phyloP scores from a whole-genome alignment of 2,329 filamentous ascomycete species.

The Thielaviopsis cerberus region DNA sequence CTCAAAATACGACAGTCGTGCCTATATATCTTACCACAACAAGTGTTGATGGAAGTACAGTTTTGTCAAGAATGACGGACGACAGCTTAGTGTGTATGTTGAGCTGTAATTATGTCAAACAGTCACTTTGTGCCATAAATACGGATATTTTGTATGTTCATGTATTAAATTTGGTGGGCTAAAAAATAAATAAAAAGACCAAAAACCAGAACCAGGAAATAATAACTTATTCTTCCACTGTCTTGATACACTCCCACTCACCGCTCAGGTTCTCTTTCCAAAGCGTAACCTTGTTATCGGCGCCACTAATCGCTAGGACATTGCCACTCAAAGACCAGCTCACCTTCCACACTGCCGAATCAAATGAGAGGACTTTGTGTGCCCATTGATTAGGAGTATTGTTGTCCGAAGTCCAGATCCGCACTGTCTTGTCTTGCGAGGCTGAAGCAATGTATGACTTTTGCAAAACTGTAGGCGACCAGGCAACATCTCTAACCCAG shows the following conservation, averaged over 20 bases:
- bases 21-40: too few species aligned
- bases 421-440: conserved; percentile 88
- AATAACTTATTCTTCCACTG: conserved; percentile 59
- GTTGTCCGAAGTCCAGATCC: conserved; percentile 75
- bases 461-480: conserved; percentile 84
- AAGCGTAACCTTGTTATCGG: conserved; percentile 88
- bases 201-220: background rate
- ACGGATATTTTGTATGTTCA: background rate
- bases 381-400: conserved; percentile 54
- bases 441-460: conserved; percentile 95
- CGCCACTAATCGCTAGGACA: conserved; percentile 79
- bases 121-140: background rate
- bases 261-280: conserved; percentile 98
- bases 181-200: background rate
- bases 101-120: too few species aligned
- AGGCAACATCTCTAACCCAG: conserved; percentile 95
- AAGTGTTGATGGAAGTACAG: too few species aligned
- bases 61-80: too few species aligned
- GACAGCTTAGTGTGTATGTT: too few species aligned
- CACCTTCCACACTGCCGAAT: conserved; percentile 81
- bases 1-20: too few species aligned
- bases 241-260: conserved; percentile 94
- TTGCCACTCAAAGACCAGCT: conserved; percentile 97
- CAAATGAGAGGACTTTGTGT: conserved; percentile 70
- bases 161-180: background rate